phyloP scores from a whole-genome alignment of 352 stramenopile species.

The Pythium aquatile region DNA sequence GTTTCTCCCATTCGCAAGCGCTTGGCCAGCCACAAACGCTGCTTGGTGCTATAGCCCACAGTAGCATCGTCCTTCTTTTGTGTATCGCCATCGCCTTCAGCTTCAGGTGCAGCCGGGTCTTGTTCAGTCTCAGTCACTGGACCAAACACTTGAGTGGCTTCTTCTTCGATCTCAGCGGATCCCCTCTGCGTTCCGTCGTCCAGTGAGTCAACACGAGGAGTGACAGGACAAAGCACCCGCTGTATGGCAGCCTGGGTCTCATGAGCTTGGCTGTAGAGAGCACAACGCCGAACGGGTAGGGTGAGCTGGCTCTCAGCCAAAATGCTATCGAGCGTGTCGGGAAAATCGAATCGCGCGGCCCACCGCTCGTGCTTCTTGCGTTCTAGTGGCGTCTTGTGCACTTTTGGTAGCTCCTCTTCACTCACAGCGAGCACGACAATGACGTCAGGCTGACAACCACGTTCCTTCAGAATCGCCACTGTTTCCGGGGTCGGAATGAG shows the following conservation, averaged over 20 bases:
- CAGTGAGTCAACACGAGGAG: slow-evolving; percentile 39
- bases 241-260: slow-evolving; percentile 14
- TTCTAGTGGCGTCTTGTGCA: slow-evolving; percentile 15
- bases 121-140: slow-evolving; percentile 15
- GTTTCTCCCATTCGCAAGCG: slow-evolving; percentile 41
- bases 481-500: slow-evolving; percentile 40
- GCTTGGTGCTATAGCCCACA: slow-evolving; percentile 7
- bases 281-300: background rate
- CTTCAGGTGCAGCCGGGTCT: slow-evolving; percentile 5
- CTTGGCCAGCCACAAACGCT: slow-evolving; percentile 5
- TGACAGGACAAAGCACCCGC: slow-evolving; percentile 21
- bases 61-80: background rate
- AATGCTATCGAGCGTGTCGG: background rate
- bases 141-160: slow-evolving; percentile 12
- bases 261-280: background rate
- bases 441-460: slow-evolving; percentile 45
- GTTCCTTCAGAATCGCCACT: slow-evolving; percentile 36
- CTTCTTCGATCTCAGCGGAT: slow-evolving; percentile 28
- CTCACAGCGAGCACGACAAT: slow-evolving; percentile 43
- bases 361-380: slow-evolving; percentile 16
- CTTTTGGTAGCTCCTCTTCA: slow-evolving; percentile 14
- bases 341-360: background rate
- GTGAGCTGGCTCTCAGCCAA: slow-evolving; percentile 5
- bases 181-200: slow-evolving; percentile 39
- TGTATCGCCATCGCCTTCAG: background rate